Percentiles rank a stretch among this genome's conserved stretches.
Conservation (phyloP, 139 green algal species). For the Asterochloris erici region DNA sequence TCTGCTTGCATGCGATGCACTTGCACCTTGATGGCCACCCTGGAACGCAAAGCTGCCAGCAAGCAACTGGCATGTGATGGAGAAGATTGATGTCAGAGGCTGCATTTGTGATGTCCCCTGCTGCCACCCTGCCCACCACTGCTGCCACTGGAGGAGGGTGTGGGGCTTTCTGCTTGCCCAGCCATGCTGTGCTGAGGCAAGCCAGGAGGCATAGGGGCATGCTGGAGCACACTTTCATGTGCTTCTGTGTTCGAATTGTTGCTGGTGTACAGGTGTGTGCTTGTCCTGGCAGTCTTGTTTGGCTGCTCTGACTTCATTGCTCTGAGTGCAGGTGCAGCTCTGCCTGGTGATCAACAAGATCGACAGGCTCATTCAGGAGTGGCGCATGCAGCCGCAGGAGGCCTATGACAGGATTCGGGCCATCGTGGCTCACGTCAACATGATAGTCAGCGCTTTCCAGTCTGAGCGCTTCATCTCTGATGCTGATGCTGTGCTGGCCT, state of each 20-base stretch:
- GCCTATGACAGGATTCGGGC: slow-evolving; percentile 69
- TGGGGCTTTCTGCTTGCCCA: too few species aligned
- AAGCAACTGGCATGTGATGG: too few species aligned
- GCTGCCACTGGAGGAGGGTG: too few species aligned
- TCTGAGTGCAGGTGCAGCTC: slow-evolving; percentile 55
- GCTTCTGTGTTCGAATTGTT: background rate
- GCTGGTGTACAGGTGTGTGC: background rate
- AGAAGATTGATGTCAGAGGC: too few species aligned
- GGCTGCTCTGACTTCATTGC: background rate
- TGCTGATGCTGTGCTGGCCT: slow-evolving; percentile 83
- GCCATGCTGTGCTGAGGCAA: too few species aligned
- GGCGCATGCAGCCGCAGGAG: slow-evolving; percentile 74
- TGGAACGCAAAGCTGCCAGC: too few species aligned
- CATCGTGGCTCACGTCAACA: slow-evolving; percentile 94
- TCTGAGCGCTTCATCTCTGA: slow-evolving; percentile 86
- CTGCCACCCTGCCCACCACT: too few species aligned
- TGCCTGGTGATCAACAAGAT: slow-evolving; percentile 98
- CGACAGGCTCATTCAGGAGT: slow-evolving; percentile 90
- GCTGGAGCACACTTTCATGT: background rate
- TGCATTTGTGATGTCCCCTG: too few species aligned
- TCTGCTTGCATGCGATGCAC: too few species aligned
- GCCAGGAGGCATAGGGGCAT: too few species aligned
- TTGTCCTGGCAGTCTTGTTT: background rate
- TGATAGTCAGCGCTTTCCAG: slow-evolving; percentile 84
- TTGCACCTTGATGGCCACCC: too few species aligned